phyloP scores from a whole-genome alignment of 805 yeast genomes.

The Ogataea wickerhamii region DNA sequence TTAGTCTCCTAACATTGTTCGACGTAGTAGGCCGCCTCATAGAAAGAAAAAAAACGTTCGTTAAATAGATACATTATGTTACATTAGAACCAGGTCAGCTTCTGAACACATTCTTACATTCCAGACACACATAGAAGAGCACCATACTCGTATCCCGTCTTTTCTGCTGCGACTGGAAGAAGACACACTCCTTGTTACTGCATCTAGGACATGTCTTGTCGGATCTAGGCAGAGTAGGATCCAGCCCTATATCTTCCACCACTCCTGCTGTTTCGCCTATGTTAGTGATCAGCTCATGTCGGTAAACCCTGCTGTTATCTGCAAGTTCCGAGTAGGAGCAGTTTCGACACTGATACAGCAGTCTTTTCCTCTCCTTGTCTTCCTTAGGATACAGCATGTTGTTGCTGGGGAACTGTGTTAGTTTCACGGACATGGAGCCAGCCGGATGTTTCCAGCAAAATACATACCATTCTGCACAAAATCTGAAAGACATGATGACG shows the following conservation, averaged over 20 bases:
- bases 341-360: slow-evolving; percentile 89
- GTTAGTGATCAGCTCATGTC: slow-evolving; percentile 88
- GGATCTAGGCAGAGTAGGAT: slow-evolving; percentile 96
- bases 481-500: slow-evolving; percentile 79
- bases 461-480: slow-evolving; percentile 72
- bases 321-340: slow-evolving; percentile 93
- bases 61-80: background rate
- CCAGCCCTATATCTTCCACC: slow-evolving; percentile 90
- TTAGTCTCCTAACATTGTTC: background rate
- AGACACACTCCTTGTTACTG: slow-evolving; percentile 84
- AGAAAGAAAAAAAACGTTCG: background rate
- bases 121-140: slow-evolving; percentile 85
- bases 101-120: slow-evolving; percentile 74
- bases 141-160: slow-evolving; percentile 95
- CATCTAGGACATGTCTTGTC: slow-evolving; percentile 93
- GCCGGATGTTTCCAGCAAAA: slow-evolving; percentile 31
- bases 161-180: slow-evolving; percentile 94
- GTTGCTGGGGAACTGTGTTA: slow-evolving; percentile 45
- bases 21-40: background rate
- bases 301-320: slow-evolving; percentile 77
- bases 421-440: background rate
- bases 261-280: slow-evolving; percentile 97
- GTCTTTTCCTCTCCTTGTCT: slow-evolving; percentile 72
- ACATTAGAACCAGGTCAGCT: slow-evolving; percentile 12
- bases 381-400: slow-evolving; percentile 98